These are phyloP conservation scores for Pouteria campechiana DNA, from an alignment of 179 eudicot species.

Conservation along the genomic window DNA sequence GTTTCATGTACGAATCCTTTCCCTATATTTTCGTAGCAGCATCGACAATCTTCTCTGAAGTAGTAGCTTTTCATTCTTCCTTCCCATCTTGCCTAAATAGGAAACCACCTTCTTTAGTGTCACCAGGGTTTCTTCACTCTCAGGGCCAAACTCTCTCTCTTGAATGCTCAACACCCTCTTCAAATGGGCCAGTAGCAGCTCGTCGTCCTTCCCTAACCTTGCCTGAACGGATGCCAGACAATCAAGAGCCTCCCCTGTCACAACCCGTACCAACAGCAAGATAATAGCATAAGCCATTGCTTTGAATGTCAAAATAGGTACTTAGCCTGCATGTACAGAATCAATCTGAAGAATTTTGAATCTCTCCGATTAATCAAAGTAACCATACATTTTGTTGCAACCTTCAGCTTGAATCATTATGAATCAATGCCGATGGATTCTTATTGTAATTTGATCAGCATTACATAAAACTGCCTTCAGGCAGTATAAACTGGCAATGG, in stretches of 20 bases:
- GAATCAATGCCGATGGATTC: too few relatives aligned
- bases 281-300: background rate
- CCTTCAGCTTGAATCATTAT: too few relatives aligned
- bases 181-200: slow-evolving; percentile 33
- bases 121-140: slow-evolving; percentile 51
- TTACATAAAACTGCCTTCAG: too few relatives aligned
- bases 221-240: slow-evolving; percentile 70
- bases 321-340: too few relatives aligned
- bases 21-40: slow-evolving; percentile 38
- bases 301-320: too few relatives aligned
- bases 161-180: slow-evolving; percentile 67
- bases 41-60: slow-evolving; percentile 50
- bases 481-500: too few relatives aligned
- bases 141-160: slow-evolving; percentile 67
- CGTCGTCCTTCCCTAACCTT: slow-evolving; percentile 45
- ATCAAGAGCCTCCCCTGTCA: slow-evolving; percentile 82
- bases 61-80: slow-evolving; percentile 48
- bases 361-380: too few relatives aligned
- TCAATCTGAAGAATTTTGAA: too few relatives aligned
- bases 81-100: slow-evolving; percentile 57
- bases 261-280: background rate
- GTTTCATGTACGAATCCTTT: slow-evolving; percentile 27
- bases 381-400: too few relatives aligned
- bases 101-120: slow-evolving; percentile 54
- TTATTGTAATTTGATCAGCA: too few relatives aligned